Base-by-base conservation (phyloP, 2,329 filamentous ascomycete species). In the Aureobasidium sp. region DNA sequence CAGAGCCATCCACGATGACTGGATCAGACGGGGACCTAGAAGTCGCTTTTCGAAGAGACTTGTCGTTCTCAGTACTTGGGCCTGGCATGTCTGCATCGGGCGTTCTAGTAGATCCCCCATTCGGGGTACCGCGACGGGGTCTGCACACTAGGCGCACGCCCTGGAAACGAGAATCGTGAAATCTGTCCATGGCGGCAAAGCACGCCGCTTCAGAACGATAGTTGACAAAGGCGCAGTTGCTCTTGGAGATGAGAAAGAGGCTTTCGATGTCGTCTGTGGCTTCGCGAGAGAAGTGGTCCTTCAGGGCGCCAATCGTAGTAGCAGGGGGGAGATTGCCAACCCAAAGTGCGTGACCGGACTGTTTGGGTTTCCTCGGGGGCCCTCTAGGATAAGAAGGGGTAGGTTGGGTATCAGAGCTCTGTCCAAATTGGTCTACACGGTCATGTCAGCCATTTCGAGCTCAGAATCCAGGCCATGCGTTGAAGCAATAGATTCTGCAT, bases 201-300 rank as follows among this genome's bases (percentile, higher is more conserved):
- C 90, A 96, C 4, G 83, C 81, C 3, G 75, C 71, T 62, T 95
- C 90, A 47, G 88, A 86, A 58, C 84, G 87, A 67, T 94, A 97
- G 64, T 97, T 97, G 59, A 95, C 89, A 71, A 97, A 97, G 0
- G 90, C 91, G 64, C 91, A 97, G 65, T 96, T 96, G 67, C 90
- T 96, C 68, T 96, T 96, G 0, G 90, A 91, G 35, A 97, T 97
- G 30, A 97, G 73, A 60, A 97, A 96, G 0, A 97, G 74, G 41
- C 90, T 95, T 66, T 95, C 87, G 19, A 97, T 81, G 1, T 90
- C 79, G 37, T 76, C 80, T 0, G 77, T 79, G 0, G 88, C 84
- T 59, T 90, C 85, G 58, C 81, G 82, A 57, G 88, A 94, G 55
- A 96, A 93, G 66, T 96, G 88, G 56, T 93, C 83, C 49, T 96